Base-by-base conservation (phyloP, 2,329 filamentous ascomycete species). In the Chaetomium sp. region DNA sequence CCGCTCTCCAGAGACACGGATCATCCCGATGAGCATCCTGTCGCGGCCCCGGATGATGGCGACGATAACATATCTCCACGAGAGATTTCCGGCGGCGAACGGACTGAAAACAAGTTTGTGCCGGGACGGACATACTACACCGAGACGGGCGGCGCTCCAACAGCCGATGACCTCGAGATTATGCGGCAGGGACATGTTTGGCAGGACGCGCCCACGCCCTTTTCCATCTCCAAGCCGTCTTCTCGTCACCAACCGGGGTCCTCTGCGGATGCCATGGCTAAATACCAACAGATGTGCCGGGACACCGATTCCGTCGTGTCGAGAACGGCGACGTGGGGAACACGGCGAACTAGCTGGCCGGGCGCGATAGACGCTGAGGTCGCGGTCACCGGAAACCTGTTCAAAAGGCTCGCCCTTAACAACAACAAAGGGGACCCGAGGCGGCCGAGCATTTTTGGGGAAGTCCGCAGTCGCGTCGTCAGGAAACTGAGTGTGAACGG, bases 241-340 rank as follows among this genome's bases (percentile, higher is more conserved):
- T 65, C 63, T 8, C 66, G 66, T 19, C 64, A 71, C 46, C 79
- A 82, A 59, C 80, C 79, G 1, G 68, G 74, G 52, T 74, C 76
- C 1, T 78, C 80, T 1, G 73, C 79, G 44, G 79, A 71, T 12
- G 80, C 80, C 8, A 84, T 84, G 19, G 72, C 74, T 44, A 72
- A 64, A 41, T 83, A 79, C 53, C 71, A 81, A 60, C 71, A 70
- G 9, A 74, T 79, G 72, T 78, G 72, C 53, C 74, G 73, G 19
- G 80, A 84, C 59, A 82, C 75, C 48, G 78, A 76, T 34, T 86
- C 83, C 0, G 73, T 85, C 9, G 68, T 84, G 8, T 86, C 83
- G 1, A 74, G 80, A 59, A 79, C 83, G 11, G 86, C 86, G 14
- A 89, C 86, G 0, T 84, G 86, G 76, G 86, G 86, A 12, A 89